Conservation (phyloP, 768 basidiomycete genomes). For the Goffeauzyma gilvescens region DNA sequence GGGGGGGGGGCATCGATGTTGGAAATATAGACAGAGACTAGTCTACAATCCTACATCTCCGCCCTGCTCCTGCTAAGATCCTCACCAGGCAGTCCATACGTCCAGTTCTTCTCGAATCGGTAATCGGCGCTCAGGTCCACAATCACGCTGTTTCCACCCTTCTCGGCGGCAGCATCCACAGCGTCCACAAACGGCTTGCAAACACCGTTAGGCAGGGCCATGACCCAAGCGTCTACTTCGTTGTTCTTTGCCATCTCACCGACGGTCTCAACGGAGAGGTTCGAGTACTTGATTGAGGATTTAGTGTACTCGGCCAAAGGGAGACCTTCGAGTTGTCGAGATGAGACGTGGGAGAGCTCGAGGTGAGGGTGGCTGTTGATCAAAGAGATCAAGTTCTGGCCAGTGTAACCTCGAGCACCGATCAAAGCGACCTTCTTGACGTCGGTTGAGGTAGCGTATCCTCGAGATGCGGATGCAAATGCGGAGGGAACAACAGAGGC, state of each 20-base stretch:
- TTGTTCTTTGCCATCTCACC: slow-evolving; percentile 72
- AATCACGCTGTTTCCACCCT: slow-evolving; percentile 43
- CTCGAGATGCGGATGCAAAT: no score
- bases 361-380: slow-evolving; percentile 74
- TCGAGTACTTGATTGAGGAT: slow-evolving; percentile 50
- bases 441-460: slow-evolving; percentile 63
- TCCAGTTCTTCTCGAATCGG: slow-evolving; percentile 85
- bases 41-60: no score
- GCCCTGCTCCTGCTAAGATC: no score
- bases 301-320: slow-evolving; percentile 67
- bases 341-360: slow-evolving; percentile 83
- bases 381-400: slow-evolving; percentile 73
- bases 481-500: slow-evolving; percentile 31
- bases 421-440: slow-evolving; percentile 84
- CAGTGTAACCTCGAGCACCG: slow-evolving; percentile 89
- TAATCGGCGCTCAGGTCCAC: slow-evolving; percentile 90
- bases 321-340: slow-evolving; percentile 73
- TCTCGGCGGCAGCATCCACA: slow-evolving; percentile 53
- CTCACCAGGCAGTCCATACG: slow-evolving; percentile 98
- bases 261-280: slow-evolving; percentile 59
- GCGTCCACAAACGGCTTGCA: slow-evolving; percentile 95
- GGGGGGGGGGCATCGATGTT: no score
- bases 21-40: no score
- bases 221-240: slow-evolving; percentile 93
- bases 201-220: slow-evolving; percentile 95